Percentiles rank a stretch among this genome's conserved stretches.
phyloP scores from a whole-genome alignment of 768 basidiomycete genomes.

The Hygrophorus pudorinus region DNA sequence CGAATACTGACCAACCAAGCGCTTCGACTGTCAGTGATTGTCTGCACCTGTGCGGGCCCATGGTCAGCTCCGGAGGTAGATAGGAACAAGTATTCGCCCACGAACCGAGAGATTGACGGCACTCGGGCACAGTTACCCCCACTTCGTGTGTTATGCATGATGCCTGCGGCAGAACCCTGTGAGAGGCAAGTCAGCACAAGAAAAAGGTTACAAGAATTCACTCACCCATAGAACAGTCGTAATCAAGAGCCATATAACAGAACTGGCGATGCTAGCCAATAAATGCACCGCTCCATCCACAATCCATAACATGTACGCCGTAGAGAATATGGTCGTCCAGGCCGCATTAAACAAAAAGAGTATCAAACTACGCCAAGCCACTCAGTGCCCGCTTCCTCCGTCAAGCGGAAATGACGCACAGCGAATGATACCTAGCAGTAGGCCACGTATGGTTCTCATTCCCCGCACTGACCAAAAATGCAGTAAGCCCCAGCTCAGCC shows the following conservation, averaged over 20 bases:
- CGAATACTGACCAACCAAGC: constrained; percentile 69
- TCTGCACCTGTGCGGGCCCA: constrained; percentile 39
- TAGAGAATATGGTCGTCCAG: constrained; percentile 68
- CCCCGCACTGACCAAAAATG: constrained; percentile 62
- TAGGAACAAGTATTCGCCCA: constrained; percentile 7
- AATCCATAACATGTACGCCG: constrained; percentile 64
- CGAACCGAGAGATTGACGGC: constrained; percentile 43
- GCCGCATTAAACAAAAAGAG: constrained; percentile 53
- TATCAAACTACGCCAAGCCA: constrained; percentile 32
- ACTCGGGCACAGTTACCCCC: constrained; percentile 49
- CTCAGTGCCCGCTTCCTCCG: not conserved
- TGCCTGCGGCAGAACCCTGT: constrained; percentile 58
- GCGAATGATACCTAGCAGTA: constrained; percentile 49
- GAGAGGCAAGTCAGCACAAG: constrained; percentile 1
- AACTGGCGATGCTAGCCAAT: constrained; percentile 70
- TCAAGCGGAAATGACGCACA: constrained; percentile 32
- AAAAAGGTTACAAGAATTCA: constrained; percentile 2
- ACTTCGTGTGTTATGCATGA: constrained; percentile 54
- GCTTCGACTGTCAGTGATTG: constrained; percentile 67
- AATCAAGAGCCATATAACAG: constrained; percentile 60
- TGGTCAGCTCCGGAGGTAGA: constrained; percentile 6
- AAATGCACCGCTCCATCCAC: constrained; percentile 55
- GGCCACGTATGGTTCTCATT: constrained; percentile 56
- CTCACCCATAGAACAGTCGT: constrained; percentile 62
- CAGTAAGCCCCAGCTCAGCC: constrained; percentile 66